Conservation (phyloP, 1,284 basidiomycete species). For the Coniferiporia weirii region DNA sequence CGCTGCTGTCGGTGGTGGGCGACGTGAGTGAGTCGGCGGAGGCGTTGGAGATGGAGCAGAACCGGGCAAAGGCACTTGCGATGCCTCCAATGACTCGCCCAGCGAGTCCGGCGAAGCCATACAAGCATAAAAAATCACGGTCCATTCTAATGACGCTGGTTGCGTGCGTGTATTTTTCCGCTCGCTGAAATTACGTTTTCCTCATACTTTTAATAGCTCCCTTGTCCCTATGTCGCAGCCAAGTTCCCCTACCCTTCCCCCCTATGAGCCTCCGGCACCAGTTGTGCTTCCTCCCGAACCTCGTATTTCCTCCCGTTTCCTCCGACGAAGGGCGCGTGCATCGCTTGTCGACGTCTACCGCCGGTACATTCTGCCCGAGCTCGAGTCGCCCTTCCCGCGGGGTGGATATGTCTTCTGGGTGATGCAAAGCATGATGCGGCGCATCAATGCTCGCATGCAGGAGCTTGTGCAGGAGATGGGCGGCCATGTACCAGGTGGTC, state of each 20-base stretch:
- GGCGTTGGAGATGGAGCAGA: constrained; percentile 35
- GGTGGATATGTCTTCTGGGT: constrained; percentile 50
- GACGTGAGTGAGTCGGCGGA: constrained; percentile 46
- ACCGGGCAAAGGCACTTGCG: constrained; percentile 26
- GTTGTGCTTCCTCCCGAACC: constrained; percentile 12
- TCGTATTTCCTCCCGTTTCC: constrained; percentile 25
- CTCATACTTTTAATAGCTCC: constrained; percentile 28
- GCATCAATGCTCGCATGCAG: constrained; percentile 42
- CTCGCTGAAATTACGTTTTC: neutral
- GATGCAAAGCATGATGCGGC: constrained; percentile 47
- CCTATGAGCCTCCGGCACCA: constrained; percentile 21
- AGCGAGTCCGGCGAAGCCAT: constrained; percentile 17
- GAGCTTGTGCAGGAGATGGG: constrained; percentile 39
- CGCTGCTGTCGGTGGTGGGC: constrained; percentile 44
- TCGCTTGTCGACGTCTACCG: constrained; percentile 72
- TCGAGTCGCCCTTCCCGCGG: constrained; percentile 25
- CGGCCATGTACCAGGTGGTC: constrained; percentile 16
- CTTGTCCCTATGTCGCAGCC: constrained; percentile 30
- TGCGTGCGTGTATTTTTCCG: constrained; percentile 37
- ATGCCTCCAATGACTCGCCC: constrained; percentile 18
- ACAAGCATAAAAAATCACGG: constrained; percentile 50
- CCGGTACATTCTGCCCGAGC: constrained; percentile 51
- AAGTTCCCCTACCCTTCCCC: constrained; percentile 24
- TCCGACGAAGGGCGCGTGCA: constrained; percentile 68
- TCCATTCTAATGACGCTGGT: constrained; percentile 65